Evolutionary conservation across 257 asterid genomes (phyloP).

Genomic region (Cordia subcordata): DNA sequence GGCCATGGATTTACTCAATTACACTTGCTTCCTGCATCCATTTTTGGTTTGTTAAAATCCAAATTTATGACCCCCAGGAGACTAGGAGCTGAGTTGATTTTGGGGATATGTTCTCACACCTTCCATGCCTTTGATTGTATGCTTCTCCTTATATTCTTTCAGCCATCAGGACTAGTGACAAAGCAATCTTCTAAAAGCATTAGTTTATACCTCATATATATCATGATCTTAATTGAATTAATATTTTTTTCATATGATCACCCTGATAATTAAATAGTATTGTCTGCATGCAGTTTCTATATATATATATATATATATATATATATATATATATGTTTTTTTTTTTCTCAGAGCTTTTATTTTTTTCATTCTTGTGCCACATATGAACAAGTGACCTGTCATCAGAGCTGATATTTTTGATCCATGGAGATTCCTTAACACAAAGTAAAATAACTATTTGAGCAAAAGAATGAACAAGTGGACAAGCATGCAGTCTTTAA

Average conservation of each 20-base stretch:
- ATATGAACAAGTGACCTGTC: slow-evolving; percentile 28
- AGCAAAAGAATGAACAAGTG: background rate
- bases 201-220: slow-evolving; percentile 12
- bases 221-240: slow-evolving; percentile 32
- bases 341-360: slow-evolving; percentile 3
- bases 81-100: slow-evolving; percentile 25
- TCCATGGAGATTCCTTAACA: slow-evolving; percentile 1
- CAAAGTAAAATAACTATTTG: slow-evolving; percentile 9
- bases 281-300: too few species aligned
- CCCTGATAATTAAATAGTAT: background rate
- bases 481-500: background rate
- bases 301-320: too few species aligned
- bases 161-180: slow-evolving; percentile 53
- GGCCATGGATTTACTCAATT: slow-evolving; percentile 27
- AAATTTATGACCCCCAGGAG: slow-evolving; percentile 55
- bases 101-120: slow-evolving; percentile 42
- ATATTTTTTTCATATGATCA: slow-evolving; percentile 24
- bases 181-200: slow-evolving; percentile 42
- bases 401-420: slow-evolving; percentile 7
- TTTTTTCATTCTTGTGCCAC: background rate
- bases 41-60: slow-evolving; percentile 23
- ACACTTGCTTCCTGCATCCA: slow-evolving; percentile 17
- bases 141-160: slow-evolving; percentile 30
- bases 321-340: too few species aligned
- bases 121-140: slow-evolving; percentile 32